These are phyloP conservation scores for Malassezia equina DNA, from an alignment of 1,284 basidiomycete species.

Conservation along the genomic window DNA sequence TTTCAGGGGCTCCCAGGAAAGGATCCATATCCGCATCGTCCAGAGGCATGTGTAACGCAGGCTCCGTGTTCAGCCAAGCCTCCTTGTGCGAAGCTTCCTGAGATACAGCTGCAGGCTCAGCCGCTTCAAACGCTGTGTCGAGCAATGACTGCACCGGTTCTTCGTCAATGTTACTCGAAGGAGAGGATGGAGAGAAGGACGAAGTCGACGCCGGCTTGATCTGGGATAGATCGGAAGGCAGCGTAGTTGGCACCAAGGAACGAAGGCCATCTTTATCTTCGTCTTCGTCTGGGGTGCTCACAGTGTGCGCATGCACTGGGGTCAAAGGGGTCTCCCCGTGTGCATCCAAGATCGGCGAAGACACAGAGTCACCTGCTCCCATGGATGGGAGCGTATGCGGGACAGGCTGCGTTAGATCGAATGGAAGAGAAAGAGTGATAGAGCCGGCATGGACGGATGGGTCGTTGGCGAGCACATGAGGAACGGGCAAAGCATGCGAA, in stretches of 20 bases:
- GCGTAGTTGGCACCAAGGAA: neutral
- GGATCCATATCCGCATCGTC: slow-evolving; percentile 6
- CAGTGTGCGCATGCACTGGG: slow-evolving; percentile 6
- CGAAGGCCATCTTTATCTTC: neutral
- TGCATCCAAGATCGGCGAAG: slow-evolving; percentile 3
- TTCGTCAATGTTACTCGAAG: neutral
- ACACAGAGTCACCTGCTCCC: neutral
- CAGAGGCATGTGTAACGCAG: neutral
- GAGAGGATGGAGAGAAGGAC: neutral
- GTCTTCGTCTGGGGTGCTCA: neutral
- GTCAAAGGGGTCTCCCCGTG: slow-evolving; percentile 16
- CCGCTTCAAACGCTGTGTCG: neutral
- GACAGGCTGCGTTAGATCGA: slow-evolving; percentile 1
- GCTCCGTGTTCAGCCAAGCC: neutral
- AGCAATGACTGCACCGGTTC: neutral
- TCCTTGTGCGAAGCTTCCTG: neutral
- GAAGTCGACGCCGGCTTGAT: neutral
- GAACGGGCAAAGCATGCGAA: slow-evolving; percentile 32
- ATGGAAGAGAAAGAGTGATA: slow-evolving; percentile 32
- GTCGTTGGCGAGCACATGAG: slow-evolving; percentile 22
- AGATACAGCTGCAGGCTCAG: neutral
- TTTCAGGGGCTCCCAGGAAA: slow-evolving; percentile 2
- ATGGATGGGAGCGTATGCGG: neutral
- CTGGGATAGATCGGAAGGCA: slow-evolving; percentile 7
- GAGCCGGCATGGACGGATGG: slow-evolving; percentile 27